phyloP scores from a whole-genome alignment of 257 asterid species.

The Fraxinus anomala region DNA sequence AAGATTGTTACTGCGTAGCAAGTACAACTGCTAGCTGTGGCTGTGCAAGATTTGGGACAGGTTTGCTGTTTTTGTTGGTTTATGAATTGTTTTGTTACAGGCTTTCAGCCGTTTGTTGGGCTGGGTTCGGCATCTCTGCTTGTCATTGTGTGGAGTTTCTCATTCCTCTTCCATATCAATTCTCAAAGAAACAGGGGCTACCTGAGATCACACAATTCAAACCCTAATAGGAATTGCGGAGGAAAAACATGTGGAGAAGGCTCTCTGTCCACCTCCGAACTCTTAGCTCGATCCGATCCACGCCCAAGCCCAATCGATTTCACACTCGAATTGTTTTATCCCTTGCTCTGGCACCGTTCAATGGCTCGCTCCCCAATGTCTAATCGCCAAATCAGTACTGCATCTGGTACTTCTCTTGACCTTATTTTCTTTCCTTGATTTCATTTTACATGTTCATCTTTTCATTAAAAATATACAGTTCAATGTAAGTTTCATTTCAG shows the following conservation, averaged over 20 bases:
- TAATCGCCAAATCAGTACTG: not conserved
- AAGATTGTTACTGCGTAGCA: constrained; percentile 67
- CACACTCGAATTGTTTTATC: constrained; percentile 23
- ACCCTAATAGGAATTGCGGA: constrained; percentile 6
- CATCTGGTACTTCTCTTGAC: too few relatives aligned
- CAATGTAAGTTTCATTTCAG: too few relatives aligned
- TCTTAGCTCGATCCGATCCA: constrained; percentile 35
- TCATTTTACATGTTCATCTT: too few relatives aligned
- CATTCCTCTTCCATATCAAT: constrained; percentile 87
- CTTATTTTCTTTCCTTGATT: too few relatives aligned
- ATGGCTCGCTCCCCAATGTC: constrained; percentile 25
- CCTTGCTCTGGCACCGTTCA: constrained; percentile 22
- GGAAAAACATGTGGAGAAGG: constrained; percentile 50
- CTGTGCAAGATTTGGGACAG: constrained; percentile 63
- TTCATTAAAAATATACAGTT: too few relatives aligned
- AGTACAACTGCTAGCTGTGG: constrained; percentile 61
- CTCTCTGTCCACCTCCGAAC: constrained; percentile 35
- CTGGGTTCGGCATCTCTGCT: constrained; percentile 93
- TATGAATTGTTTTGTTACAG: constrained; percentile 60
- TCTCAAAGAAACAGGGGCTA: constrained; percentile 12
- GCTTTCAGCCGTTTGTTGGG: constrained; percentile 62
- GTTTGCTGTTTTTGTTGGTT: constrained; percentile 53
- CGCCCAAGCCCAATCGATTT: constrained; percentile 27
- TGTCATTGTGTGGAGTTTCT: constrained; percentile 95
- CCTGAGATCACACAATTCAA: constrained; percentile 53